Conservation (phyloP, 2,329 filamentous ascomycete species). For the Simplicillium aogashimaense region DNA sequence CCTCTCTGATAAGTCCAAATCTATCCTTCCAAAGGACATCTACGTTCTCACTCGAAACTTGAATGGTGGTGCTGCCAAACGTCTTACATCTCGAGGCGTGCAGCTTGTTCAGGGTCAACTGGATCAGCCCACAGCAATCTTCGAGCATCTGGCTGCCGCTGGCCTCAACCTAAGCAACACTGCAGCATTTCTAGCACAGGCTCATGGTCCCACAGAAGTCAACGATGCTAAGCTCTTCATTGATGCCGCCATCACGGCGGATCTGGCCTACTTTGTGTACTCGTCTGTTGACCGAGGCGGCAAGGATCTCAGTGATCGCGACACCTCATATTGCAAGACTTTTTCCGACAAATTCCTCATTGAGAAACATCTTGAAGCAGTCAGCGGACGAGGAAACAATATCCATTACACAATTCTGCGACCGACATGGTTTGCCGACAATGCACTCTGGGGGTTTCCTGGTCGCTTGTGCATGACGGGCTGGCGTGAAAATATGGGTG, state of each 20-base stretch:
- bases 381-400: slow-evolving; percentile 6
- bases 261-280: slow-evolving; percentile 50
- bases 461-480: slow-evolving; percentile 16
- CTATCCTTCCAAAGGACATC: slow-evolving; percentile 26
- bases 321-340: slow-evolving; percentile 15
- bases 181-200: slow-evolving; percentile 14
- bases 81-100: slow-evolving; percentile 27
- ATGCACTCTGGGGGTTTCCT: slow-evolving; percentile 15
- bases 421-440: slow-evolving; percentile 17
- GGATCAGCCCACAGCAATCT: slow-evolving; percentile 35
- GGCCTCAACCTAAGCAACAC: slow-evolving; percentile 7
- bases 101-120: slow-evolving; percentile 46
- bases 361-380: slow-evolving; percentile 43
- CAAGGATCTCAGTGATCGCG: slow-evolving; percentile 36
- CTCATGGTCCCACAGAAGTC: slow-evolving; percentile 25
- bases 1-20: slow-evolving; percentile 19
- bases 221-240: slow-evolving; percentile 43
- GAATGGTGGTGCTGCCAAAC: slow-evolving; percentile 31
- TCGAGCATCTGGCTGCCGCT: slow-evolving; percentile 16
- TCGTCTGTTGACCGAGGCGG: slow-evolving; percentile 55
- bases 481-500: slow-evolving; percentile 14
- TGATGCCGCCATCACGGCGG: slow-evolving; percentile 35
- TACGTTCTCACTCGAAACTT: slow-evolving; percentile 39
- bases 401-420: slow-evolving; percentile 19
- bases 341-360: slow-evolving; percentile 45